phyloP scores from a whole-genome alignment of 1,284 basidiomycete genomes.

The Meripilus lineatus region DNA sequence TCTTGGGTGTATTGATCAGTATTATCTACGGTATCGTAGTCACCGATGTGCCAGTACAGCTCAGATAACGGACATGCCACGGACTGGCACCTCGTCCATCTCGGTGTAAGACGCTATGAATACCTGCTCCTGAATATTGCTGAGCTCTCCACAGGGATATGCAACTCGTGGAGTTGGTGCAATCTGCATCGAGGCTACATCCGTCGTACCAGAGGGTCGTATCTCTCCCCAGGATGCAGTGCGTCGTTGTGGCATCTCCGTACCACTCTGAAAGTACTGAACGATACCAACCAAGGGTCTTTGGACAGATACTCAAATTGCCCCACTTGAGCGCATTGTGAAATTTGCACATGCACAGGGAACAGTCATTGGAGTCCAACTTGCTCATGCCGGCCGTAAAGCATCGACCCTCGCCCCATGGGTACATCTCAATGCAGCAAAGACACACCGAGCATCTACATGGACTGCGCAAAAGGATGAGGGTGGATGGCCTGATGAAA shows the following conservation, averaged over 20 bases:
- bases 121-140: neutral
- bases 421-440: slow-evolving; percentile 35
- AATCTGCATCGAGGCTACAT: slow-evolving; percentile 57
- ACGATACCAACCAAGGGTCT: slow-evolving; percentile 41
- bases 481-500: slow-evolving; percentile 74
- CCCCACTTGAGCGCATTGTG: slow-evolving; percentile 63
- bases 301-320: slow-evolving; percentile 75
- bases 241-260: slow-evolving; percentile 6
- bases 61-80: slow-evolving; percentile 67
- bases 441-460: slow-evolving; percentile 17
- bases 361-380: slow-evolving; percentile 72
- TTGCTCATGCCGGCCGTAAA: slow-evolving; percentile 80
- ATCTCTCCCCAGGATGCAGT: slow-evolving; percentile 42
- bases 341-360: slow-evolving; percentile 73
- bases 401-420: slow-evolving; percentile 56
- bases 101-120: slow-evolving; percentile 34
- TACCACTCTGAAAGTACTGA: neutral
- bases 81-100: slow-evolving; percentile 78
- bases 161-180: slow-evolving; percentile 58
- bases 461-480: slow-evolving; percentile 38
- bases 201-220: slow-evolving; percentile 58
- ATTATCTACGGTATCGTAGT: slow-evolving; percentile 25
- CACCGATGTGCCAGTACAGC: slow-evolving; percentile 82
- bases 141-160: slow-evolving; percentile 35
- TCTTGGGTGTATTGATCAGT: neutral